A percentile compares a stretch with the other conserved stretches of the same genome.
Evolutionary conservation across 257 asterid genomes (phyloP).

Genomic region (Phtheirospermum japonicum): DNA sequence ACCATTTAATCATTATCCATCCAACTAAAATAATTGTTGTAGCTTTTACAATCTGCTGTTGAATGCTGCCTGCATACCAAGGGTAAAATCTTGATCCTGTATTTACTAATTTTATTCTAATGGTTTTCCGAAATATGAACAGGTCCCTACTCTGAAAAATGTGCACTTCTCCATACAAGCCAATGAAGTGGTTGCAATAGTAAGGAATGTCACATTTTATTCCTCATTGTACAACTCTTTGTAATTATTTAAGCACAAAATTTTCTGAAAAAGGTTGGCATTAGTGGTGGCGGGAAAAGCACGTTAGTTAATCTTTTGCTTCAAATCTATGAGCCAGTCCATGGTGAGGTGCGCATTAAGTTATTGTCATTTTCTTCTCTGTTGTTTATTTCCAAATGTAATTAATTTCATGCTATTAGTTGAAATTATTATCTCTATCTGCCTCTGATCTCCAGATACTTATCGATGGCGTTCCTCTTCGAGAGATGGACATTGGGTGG

Average conservation of each 20-base stretch:
- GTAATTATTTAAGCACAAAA: constrained; percentile 20
- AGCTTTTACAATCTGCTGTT: not conserved
- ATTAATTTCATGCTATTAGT: constrained; percentile 17
- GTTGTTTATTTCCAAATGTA: not conserved
- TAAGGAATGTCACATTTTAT: constrained; percentile 28
- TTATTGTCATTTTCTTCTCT: not conserved
- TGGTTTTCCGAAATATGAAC: constrained; percentile 12
- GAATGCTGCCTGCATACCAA: not conserved
- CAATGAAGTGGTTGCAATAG: constrained; percentile 49
- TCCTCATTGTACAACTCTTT: not conserved
- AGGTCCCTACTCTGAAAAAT: constrained; percentile 41
- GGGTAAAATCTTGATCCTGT: not conserved
- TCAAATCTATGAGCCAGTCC: constrained; percentile 48
- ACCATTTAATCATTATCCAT: not conserved
- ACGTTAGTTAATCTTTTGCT: constrained; percentile 56
- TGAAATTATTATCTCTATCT: not conserved
- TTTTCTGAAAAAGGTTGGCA: constrained; percentile 42
- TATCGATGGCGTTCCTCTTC: constrained; percentile 41
- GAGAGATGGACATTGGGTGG: constrained; percentile 54
- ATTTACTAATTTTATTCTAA: not conserved
- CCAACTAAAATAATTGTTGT: not conserved
- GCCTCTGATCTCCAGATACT: constrained; percentile 37
- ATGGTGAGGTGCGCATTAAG: constrained; percentile 48
- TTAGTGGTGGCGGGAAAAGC: constrained; percentile 61
- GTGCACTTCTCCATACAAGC: constrained; percentile 41